Evolutionary conservation across 2,329 filamentous ascomycete species (phyloP).

Genomic region (Clathrospora elynae): DNA sequence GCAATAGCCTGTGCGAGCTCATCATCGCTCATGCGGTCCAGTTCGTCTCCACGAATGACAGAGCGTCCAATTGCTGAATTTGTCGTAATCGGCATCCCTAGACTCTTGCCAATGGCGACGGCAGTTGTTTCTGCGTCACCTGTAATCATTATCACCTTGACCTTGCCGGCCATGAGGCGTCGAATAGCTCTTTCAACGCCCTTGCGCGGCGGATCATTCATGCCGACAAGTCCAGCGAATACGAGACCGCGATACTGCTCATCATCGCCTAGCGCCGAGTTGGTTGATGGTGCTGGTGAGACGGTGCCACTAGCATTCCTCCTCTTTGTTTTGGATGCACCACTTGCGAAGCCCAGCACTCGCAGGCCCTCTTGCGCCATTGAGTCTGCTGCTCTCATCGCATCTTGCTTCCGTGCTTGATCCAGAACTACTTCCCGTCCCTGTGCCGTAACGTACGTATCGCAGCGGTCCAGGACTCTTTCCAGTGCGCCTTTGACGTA

Average conservation of each 20-base stretch:
- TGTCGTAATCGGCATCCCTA: conserved; percentile 86
- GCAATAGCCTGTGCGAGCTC: conserved; percentile 85
- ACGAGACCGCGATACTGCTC: conserved; percentile 81
- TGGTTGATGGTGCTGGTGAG: conserved; percentile 31
- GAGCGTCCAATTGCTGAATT: conserved; percentile 64
- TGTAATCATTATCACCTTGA: conserved; percentile 99
- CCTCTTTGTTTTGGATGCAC: conserved; percentile 56
- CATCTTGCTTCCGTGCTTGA: conserved; percentile 72
- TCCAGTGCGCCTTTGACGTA: conserved; percentile 97
- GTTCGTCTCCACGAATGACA: conserved; percentile 85
- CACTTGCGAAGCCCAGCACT: conserved; percentile 92
- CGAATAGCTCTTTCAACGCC: conserved; percentile 89
- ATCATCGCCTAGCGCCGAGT: conserved; percentile 58
- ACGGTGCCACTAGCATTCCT: conserved; percentile 41
- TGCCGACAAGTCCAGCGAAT: conserved; percentile 91
- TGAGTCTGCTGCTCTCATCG: conserved; percentile 75
- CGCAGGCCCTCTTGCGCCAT: conserved; percentile 90
- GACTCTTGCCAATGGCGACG: conserved; percentile 86
- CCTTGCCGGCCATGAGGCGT: conserved; percentile 87
- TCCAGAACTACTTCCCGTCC: conserved; percentile 87
- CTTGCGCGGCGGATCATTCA: conserved; percentile 93
- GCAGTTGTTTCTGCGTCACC: conserved; percentile 95
- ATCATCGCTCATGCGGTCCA: conserved; percentile 87
- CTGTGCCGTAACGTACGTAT: conserved; percentile 85
- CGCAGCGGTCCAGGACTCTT: conserved; percentile 81